Base-by-base conservation (phyloP, 805 yeast species). In the Candida caryicola region DNA sequence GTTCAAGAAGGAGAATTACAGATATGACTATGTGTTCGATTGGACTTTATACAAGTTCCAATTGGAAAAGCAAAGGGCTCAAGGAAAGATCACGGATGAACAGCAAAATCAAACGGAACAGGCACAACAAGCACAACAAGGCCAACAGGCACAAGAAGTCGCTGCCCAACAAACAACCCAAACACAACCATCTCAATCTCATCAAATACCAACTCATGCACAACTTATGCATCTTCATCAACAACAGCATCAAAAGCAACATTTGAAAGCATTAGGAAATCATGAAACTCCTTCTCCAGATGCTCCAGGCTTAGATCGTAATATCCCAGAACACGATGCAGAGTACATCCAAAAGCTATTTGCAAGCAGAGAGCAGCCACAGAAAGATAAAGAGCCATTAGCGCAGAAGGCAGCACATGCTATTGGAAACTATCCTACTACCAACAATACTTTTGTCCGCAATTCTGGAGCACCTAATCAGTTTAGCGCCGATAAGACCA, bases 21-120 rank as follows among this genome's bases (percentile, higher is more conserved):
- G 83, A 51, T 91, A 90, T 62, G 98, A 91, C 66, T 91, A 89
- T 63, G 81, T 93, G 16, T 91, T 89, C 64, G 99, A 91, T 66
- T 91, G 99, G 99, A 91, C 96, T 19, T 78, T 89, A 45, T 85
- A 82, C 68, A 85, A 85, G 60, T 82, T 77, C 60, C 84, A 76
- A 49, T 69, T 76, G 52, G 77, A 77, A 47, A 76, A 76, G 48
- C 79, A 76, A 52, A 66, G 74, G 45, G 71, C 66, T 40, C 75
- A 68, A 42, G 55, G 52, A 27, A 58, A 63, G 44, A 47, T 53
- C 17, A 54, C 51, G n/a, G 64, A 61, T 31, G 63, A 45, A 17
- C 58, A 54, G 18, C 60, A 57, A 33, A 27, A 27, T 2, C 43
- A 32, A 14, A 36, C 29, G 4, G 59, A 55, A 31, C 59, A 49